Base-by-base conservation (phyloP, 305 asterid species). In the Fraxinus xanthoxyloides region DNA sequence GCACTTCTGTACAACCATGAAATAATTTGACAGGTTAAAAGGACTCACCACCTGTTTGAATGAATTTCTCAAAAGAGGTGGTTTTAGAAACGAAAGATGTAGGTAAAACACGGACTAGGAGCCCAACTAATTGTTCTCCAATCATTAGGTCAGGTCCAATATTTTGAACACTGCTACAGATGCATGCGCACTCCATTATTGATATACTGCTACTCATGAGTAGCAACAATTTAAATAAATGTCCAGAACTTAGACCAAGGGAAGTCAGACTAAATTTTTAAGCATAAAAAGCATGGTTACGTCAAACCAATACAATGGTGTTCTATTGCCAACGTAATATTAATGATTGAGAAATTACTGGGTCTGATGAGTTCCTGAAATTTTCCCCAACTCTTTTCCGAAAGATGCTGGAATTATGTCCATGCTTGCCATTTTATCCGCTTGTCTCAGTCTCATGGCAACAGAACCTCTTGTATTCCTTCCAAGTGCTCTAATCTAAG, bases 341-440 rank as follows among this genome's bases (percentile, higher is more conserved):
- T 28, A 85, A 82, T 6, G 81, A 67, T 26, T 69, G 21, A 87
- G 84, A 84, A 76, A 79, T 88, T 91, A 90, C 98, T 80, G 80
- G 78, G 82, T 85, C 79, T 82, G 85, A 80, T 81, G 84, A 78
- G 85, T 79, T 77, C 84, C 92, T 30, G 90, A 76, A 79, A 81
- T 80, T 85, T 85, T 83, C 87, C 86, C 92, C 86, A 91, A 81
- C 51, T 85, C 90, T 80, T 86, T 83, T 83, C 89, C 88, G 83
- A 92, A 85, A 70, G 90, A 91, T 78, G 95, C 94, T 74, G 97
- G 97, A 86, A 97, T 91, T 77, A 97, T 87, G 90, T 97, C 99
- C 92, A 93, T 89, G 92, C 99, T 87, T 38, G 99, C 98, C 91
- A 97, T 91, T 85, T 92, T 90, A 90, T 94, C 99, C 82, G 84